phyloP scores from a whole-genome alignment of 768 basidiomycete genomes.

The Tylopilus subfusipes region DNA sequence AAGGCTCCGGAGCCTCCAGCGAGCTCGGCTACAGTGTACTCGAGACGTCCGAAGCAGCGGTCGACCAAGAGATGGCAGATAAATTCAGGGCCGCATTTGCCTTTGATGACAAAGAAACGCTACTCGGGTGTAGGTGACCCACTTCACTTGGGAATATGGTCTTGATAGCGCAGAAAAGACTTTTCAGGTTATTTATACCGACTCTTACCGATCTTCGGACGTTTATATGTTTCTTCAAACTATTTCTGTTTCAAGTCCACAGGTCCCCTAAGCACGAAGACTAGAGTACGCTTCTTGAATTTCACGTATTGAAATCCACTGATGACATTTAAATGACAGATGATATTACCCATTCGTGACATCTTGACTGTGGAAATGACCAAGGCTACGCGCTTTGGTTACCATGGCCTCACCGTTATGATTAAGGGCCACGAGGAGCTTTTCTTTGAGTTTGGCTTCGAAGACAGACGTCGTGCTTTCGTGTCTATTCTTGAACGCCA shows the following conservation, averaged over 20 bases:
- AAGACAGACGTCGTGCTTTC: slow-evolving; percentile 78
- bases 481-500: slow-evolving; percentile 71
- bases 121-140: slow-evolving; percentile 77
- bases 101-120: slow-evolving; percentile 79
- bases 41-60: slow-evolving; percentile 61
- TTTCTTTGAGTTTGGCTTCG: slow-evolving; percentile 89
- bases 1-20: slow-evolving; percentile 34
- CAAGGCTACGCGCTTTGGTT: slow-evolving; percentile 85
- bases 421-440: slow-evolving; percentile 96
- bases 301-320: background rate
- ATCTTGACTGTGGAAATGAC: slow-evolving; percentile 80
- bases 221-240: slow-evolving; percentile 87
- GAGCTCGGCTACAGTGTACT: slow-evolving; percentile 80
- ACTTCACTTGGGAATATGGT: background rate
- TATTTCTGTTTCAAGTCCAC: slow-evolving; percentile 94
- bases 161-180: slow-evolving; percentile 46
- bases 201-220: slow-evolving; percentile 83
- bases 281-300: slow-evolving; percentile 57
- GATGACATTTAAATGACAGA: slow-evolving; percentile 45
- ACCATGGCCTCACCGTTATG: slow-evolving; percentile 84
- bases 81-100: slow-evolving; percentile 84
- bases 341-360: slow-evolving; percentile 91
- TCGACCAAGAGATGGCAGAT: slow-evolving; percentile 62
- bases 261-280: slow-evolving; percentile 72
- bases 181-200: slow-evolving; percentile 90